Evolutionary conservation across 345 rosid genomes (phyloP).

Genomic region (Citrus reticulata): DNA sequence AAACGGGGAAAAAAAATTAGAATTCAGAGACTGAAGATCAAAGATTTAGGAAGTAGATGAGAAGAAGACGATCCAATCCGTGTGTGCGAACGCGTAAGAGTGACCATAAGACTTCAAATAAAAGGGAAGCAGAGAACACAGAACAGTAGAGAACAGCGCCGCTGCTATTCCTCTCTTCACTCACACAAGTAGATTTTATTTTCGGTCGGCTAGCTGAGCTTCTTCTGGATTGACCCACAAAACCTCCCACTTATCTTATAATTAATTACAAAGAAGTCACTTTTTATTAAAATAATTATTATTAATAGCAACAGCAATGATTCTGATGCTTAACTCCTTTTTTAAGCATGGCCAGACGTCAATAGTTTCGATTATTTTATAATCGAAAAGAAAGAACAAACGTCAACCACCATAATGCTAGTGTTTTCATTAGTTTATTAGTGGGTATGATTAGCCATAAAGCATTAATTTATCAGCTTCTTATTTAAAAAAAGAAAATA

Average conservation of each 20-base stretch:
- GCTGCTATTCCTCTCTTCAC: too few relatives aligned
- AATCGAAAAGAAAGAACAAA: background rate
- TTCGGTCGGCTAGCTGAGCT: background rate
- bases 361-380: background rate
- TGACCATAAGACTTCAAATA: constrained; percentile 22
- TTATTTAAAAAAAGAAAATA: background rate
- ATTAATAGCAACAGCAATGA: background rate
- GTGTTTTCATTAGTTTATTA: constrained; percentile 1
- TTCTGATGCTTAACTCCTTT: constrained; percentile 2
- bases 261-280: constrained; percentile 12
- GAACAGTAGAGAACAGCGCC: background rate
- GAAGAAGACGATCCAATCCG: background rate
- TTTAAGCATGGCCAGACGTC: background rate
- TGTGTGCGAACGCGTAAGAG: constrained; percentile 34
- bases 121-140: background rate
- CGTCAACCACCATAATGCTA: background rate
- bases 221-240: background rate
- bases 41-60: background rate
- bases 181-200: too few relatives aligned
- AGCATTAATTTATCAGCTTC: constrained; percentile 5
- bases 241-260: constrained; percentile 2
- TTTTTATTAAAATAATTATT: constrained; percentile 2
- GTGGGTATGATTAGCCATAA: constrained; percentile 5
- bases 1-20: too few relatives aligned
- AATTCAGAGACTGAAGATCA: background rate